phyloP scores from a whole-genome alignment of 2,329 filamentous ascomycete genomes.

The Penicillium sp. region DNA sequence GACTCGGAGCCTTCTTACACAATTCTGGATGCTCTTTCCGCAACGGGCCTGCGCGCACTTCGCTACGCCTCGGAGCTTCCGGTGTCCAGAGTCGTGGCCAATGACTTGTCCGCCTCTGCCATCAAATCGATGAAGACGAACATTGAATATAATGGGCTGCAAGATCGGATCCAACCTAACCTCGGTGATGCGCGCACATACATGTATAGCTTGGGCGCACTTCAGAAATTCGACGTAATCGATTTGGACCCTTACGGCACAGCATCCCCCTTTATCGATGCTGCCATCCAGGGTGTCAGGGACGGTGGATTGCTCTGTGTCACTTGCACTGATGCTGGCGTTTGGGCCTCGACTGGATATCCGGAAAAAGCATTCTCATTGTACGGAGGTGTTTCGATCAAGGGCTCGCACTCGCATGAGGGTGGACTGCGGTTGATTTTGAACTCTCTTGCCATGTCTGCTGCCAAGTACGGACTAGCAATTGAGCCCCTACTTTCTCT shows the following conservation, averaged over 20 bases:
- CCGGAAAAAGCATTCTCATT: slow-evolving; percentile 89
- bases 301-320: slow-evolving; percentile 91
- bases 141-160: slow-evolving; percentile 74
- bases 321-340: slow-evolving; percentile 92
- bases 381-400: slow-evolving; percentile 87
- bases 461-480: slow-evolving; percentile 78
- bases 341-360: slow-evolving; percentile 93
- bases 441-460: slow-evolving; percentile 74
- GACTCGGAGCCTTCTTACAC: slow-evolving; percentile 57
- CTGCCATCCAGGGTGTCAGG: slow-evolving; percentile 79
- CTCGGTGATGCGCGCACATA: slow-evolving; percentile 82
- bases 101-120: slow-evolving; percentile 78
- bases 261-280: slow-evolving; percentile 87
- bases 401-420: slow-evolving; percentile 84
- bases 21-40: slow-evolving; percentile 93
- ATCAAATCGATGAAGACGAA: slow-evolving; percentile 81
- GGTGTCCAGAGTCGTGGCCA: slow-evolving; percentile 76
- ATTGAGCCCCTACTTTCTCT: slow-evolving; percentile 90
- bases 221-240: slow-evolving; percentile 80
- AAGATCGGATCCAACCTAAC: slow-evolving; percentile 67
- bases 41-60: slow-evolving; percentile 84
- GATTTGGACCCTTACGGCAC: slow-evolving; percentile 96
- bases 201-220: slow-evolving; percentile 69
- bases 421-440: slow-evolving; percentile 83
- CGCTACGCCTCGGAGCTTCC: slow-evolving; percentile 91